Conservation (phyloP, 768 basidiomycete species). For the Chalciporus chontae region DNA sequence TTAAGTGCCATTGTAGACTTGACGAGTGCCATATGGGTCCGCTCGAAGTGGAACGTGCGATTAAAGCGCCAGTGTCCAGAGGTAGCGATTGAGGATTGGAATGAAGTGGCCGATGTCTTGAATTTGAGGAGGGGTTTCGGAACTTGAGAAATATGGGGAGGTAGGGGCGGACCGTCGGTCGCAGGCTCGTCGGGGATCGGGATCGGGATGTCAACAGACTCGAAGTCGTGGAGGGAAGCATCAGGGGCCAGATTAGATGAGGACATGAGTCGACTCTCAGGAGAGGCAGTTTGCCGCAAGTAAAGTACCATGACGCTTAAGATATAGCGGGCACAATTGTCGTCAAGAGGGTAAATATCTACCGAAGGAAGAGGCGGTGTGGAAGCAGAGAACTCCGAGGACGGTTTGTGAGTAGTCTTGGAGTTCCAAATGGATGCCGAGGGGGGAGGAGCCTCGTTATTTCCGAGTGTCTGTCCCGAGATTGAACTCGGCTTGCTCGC, state of each 20-base stretch:
- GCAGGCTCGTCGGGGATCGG: conserved; percentile 19
- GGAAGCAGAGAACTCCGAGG: conserved; percentile 38
- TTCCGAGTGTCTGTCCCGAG: conserved; percentile 27
- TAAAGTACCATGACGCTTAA: conserved; percentile 82
- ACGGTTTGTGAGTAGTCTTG: conserved; percentile 34
- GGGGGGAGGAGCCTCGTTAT: conserved; percentile 36
- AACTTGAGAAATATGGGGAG: conserved; percentile 39
- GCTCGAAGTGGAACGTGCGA: conserved; percentile 47
- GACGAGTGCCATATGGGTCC: conserved; percentile 58
- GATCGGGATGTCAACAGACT: conserved; percentile 46
- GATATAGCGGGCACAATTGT: conserved; percentile 76
- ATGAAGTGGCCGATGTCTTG: conserved; percentile 39
- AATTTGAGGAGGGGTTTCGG: conserved; percentile 30
- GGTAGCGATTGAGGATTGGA: conserved; percentile 37
- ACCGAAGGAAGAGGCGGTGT: conserved; percentile 42
- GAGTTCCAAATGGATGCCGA: conserved; percentile 24
- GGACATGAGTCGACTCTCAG: conserved; percentile 55
- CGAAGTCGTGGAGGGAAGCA: conserved; percentile 68
- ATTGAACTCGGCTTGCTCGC: conserved; percentile 36
- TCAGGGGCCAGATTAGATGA: conserved; percentile 60
- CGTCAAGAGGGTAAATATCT: conserved; percentile 75
- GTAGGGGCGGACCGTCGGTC: conserved; percentile 28
- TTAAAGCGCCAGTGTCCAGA: conserved; percentile 22
- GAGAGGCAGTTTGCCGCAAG: conserved; percentile 63
- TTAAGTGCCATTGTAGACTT: conserved; percentile 55